Percentiles rank a stretch among this genome's conserved stretches.
Conservation (phyloP, 1,139 yeast species). For the Kodamaea sp. region DNA sequence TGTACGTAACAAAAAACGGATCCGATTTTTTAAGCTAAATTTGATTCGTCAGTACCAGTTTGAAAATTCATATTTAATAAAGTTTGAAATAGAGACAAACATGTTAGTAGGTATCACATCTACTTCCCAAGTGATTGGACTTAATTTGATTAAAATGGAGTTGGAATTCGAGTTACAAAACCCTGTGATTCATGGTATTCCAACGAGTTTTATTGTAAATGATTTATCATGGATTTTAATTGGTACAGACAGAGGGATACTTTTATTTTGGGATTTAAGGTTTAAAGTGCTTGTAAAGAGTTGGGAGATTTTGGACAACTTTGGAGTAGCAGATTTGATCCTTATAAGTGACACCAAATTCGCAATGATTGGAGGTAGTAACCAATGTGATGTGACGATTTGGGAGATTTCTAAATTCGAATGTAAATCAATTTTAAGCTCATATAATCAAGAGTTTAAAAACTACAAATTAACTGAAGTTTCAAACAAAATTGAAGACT, state of each 20-base stretch:
- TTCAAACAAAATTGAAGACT: conserved; percentile 20
- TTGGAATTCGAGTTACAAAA: conserved; percentile 42
- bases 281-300: conserved; percentile 58
- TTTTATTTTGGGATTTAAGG: conserved; percentile 80
- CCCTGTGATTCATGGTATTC: conserved; percentile 63
- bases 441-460: conserved; percentile 30
- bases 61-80: conserved; percentile 41
- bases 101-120: conserved; percentile 50
- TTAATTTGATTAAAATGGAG: conserved; percentile 62
- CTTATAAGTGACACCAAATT: conserved; percentile 17
- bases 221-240: conserved; percentile 57
- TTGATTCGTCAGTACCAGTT: conserved; percentile 43
- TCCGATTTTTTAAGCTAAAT: conserved; percentile 33
- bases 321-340: too few relatives aligned
- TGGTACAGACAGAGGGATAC: conserved; percentile 72
- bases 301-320: conserved; percentile 40
- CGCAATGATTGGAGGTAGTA: conserved; percentile 64
- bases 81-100: conserved; percentile 32
- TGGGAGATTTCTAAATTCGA: conserved; percentile 74
- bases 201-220: conserved; percentile 57
- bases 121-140: conserved; percentile 46
- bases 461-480: conserved; percentile 31
- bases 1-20: conserved; percentile 35
- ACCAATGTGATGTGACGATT: conserved; percentile 56
- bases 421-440: conserved; percentile 54